These are phyloP conservation scores for Diutina neorugosa DNA, from an alignment of 1,139 yeast genomes.

Conservation along the genomic window DNA sequence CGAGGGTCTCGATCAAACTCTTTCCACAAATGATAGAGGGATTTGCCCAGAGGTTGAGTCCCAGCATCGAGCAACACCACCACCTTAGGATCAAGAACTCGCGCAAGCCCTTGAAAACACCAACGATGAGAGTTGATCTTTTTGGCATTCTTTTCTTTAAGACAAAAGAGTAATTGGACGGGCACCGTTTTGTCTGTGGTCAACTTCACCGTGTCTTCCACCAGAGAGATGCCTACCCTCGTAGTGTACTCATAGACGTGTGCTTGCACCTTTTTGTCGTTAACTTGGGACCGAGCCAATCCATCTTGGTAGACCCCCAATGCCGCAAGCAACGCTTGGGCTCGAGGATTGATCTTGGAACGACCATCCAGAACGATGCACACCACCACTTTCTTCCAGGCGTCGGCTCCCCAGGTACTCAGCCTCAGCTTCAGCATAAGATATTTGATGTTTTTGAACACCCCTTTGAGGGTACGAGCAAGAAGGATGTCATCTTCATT, in stretches of 20 bases:
- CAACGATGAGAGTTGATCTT: constrained; percentile 39
- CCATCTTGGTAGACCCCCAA: constrained; percentile 40
- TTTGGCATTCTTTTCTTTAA: constrained; percentile 35
- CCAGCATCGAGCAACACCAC: constrained; percentile 37
- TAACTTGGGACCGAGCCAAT: constrained; percentile 34
- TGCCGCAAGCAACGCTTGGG: constrained; percentile 36
- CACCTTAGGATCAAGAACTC: constrained; percentile 30
- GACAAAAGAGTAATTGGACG: constrained; percentile 33
- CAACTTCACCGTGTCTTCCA: constrained; percentile 33
- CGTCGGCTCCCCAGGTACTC: constrained; percentile 34
- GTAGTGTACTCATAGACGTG: constrained; percentile 38
- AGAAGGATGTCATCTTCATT: constrained; percentile 36
- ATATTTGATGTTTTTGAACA: constrained; percentile 35
- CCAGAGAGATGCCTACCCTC: constrained; percentile 34
- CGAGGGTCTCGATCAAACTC: constrained; percentile 33
- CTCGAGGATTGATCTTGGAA: constrained; percentile 34
- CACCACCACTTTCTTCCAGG: constrained; percentile 38
- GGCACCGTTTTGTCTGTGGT: constrained; percentile 39
- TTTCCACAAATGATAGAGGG: constrained; percentile 37
- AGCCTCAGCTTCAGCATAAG: constrained; percentile 32
- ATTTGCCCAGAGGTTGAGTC: constrained; percentile 35
- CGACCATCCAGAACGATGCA: constrained; percentile 39
- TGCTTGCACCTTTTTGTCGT: constrained; percentile 34
- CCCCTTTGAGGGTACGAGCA: constrained; percentile 36
- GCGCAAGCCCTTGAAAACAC: constrained; percentile 39